Evolutionary conservation across 441 rosid species (phyloP).

Genomic region (Adansonia madagascariensis): DNA sequence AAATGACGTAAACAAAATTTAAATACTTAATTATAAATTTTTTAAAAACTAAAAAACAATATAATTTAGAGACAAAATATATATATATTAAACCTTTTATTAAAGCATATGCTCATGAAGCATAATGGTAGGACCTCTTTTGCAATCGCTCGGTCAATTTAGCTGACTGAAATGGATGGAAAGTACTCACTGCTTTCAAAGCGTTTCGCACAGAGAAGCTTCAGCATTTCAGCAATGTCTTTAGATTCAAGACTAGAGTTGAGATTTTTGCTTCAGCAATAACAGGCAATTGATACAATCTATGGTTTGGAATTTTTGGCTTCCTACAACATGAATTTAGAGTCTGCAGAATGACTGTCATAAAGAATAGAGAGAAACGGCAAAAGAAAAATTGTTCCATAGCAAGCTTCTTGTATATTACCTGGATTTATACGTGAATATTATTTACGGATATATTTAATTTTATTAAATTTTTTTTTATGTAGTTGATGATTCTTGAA

Average conservation of each 20-base stretch:
- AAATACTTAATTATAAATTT: too few species aligned
- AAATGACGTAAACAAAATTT: too few species aligned
- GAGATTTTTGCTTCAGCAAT: neutral
- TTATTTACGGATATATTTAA: too few species aligned
- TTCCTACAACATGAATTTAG: neutral
- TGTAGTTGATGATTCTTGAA: too few species aligned
- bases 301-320: neutral
- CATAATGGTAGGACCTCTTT: neutral
- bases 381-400: neutral
- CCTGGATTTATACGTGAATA: too few species aligned
- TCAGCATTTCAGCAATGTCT: neutral
- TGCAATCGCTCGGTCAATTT: neutral
- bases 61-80: too few species aligned
- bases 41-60: too few species aligned
- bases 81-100: too few species aligned
- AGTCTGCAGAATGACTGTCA: neutral
- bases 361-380: neutral
- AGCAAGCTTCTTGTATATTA: too few species aligned
- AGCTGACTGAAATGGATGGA: neutral
- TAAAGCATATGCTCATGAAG: neutral
- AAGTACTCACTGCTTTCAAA: neutral
- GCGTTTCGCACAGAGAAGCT: neutral
- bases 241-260: too few species aligned
- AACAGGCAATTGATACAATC: neutral
- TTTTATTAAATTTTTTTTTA: too few species aligned